Evolutionary conservation across 2,329 filamentous ascomycete species (phyloP).

Genomic region (Helminthosporium solani): DNA sequence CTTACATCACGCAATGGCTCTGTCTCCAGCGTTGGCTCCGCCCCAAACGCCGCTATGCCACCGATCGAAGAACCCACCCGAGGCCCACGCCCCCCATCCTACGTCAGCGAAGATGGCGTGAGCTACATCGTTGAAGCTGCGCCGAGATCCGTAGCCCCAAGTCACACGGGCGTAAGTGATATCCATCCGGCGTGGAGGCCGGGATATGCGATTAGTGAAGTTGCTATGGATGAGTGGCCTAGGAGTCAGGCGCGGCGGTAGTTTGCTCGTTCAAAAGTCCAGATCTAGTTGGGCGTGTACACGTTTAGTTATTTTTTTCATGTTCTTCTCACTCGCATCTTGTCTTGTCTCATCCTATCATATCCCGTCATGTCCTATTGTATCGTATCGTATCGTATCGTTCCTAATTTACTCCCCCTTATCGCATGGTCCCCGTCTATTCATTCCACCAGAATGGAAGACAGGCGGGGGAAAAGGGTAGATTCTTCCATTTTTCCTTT

Average conservation of each 20-base stretch:
- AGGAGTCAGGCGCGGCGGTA: constrained; percentile 14
- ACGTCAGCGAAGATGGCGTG: constrained; percentile 73
- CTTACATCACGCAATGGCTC: constrained; percentile 1
- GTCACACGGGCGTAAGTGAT: constrained; percentile 29
- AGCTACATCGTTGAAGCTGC: constrained; percentile 69
- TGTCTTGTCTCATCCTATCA: no score
- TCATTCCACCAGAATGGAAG: no score
- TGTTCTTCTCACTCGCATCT: no score
- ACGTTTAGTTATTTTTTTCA: no score
- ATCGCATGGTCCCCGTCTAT: no score
- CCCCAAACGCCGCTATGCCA: not conserved
- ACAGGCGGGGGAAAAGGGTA: no score
- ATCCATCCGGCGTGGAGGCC: constrained; percentile 42
- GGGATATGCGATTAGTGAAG: constrained; percentile 33
- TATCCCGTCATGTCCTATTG: no score
- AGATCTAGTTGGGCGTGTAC: no score
- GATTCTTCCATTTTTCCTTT: no score
- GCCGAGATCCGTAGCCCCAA: constrained; percentile 35
- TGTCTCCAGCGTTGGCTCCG: constrained; percentile 2
- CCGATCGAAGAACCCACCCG: not conserved
- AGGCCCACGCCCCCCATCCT: constrained; percentile 67
- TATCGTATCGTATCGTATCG: no score
- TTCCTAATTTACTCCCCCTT: no score
- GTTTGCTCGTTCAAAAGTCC: no score
- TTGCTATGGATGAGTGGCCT: constrained; percentile 12